phyloP scores from a whole-genome alignment of 345 rosid species.

The Populus deltoides region DNA sequence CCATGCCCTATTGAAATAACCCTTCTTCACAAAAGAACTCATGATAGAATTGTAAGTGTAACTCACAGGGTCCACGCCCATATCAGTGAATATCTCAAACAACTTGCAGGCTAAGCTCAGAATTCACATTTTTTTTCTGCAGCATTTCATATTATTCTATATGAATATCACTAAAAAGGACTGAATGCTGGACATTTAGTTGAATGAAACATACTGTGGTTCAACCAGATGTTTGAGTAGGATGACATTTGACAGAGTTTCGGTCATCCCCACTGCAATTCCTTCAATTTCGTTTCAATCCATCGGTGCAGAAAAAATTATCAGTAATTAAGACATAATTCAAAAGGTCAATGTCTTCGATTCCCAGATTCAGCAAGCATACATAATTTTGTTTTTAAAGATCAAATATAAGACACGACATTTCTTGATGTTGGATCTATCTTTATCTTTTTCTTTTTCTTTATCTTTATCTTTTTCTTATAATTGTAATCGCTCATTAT shows the following conservation, averaged over 20 bases:
- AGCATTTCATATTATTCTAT: no score
- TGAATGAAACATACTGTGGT: no score
- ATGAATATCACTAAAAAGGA: not conserved
- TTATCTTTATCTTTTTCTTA: no score
- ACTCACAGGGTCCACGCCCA: constrained; percentile 57
- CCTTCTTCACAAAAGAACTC: constrained; percentile 87
- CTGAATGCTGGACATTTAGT: not conserved
- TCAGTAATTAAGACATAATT: not conserved
- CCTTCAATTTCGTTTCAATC: not conserved
- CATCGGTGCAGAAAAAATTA: not conserved
- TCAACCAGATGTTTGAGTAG: not conserved
- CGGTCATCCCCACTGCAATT: not conserved
- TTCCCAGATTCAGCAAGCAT: no score
- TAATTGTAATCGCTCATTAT: no score
- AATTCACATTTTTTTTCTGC: not conserved
- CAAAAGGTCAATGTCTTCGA: not conserved
- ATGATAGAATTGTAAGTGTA: constrained; percentile 82
- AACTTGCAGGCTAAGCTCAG: constrained; percentile 86
- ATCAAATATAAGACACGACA: not conserved
- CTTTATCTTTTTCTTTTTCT: no score
- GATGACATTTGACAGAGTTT: not conserved
- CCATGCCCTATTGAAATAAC: constrained; percentile 68
- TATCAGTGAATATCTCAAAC: constrained; percentile 68
- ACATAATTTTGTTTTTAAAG: not conserved
- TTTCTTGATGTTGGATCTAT: no score